phyloP scores from a whole-genome alignment of 1,284 basidiomycete species.

The Cryptococcus jaspeensis region DNA sequence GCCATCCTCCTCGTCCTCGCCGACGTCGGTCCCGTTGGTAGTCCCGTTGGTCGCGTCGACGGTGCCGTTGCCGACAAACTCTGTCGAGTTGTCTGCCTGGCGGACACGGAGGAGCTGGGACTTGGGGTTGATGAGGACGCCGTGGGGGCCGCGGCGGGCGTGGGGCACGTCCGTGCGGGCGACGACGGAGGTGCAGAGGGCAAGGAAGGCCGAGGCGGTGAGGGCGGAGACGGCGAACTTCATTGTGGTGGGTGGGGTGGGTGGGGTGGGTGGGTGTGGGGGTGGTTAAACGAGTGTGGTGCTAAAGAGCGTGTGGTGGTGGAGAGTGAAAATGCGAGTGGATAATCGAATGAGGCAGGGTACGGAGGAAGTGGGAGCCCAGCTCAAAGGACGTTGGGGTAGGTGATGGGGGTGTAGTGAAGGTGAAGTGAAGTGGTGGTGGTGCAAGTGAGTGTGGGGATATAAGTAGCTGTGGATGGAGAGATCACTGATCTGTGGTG shows the following conservation, averaged over 20 bases:
- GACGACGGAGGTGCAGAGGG: conserved; percentile 9
- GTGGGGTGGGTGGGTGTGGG: not conserved
- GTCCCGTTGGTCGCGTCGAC: conserved; percentile 1
- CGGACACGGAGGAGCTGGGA: conserved; percentile 4
- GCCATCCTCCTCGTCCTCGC: not conserved
- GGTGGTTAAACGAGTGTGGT: not conserved
- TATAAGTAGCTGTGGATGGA: not conserved
- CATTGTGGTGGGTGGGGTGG: conserved; percentile 4
- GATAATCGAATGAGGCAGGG: too few species aligned
- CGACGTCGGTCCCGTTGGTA: not conserved
- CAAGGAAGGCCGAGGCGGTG: conserved; percentile 10
- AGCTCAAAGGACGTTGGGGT: too few species aligned
- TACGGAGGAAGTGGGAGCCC: too few species aligned
- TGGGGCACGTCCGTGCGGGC: not conserved
- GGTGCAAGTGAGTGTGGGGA: too few species aligned
- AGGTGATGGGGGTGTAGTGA: too few species aligned
- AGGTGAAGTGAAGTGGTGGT: too few species aligned
- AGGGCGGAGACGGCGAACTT: conserved; percentile 10
- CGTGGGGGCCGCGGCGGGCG: not conserved
- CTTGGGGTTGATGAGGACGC: not conserved
- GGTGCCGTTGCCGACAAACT: not conserved
- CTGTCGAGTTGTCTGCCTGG: not conserved
- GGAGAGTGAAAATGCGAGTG: too few species aligned
- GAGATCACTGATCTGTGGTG: not conserved
- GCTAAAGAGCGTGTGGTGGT: conserved; percentile 1